phyloP scores from a whole-genome alignment of 345 rosid genomes.

The Psidium friedrichsthalianum region DNA sequence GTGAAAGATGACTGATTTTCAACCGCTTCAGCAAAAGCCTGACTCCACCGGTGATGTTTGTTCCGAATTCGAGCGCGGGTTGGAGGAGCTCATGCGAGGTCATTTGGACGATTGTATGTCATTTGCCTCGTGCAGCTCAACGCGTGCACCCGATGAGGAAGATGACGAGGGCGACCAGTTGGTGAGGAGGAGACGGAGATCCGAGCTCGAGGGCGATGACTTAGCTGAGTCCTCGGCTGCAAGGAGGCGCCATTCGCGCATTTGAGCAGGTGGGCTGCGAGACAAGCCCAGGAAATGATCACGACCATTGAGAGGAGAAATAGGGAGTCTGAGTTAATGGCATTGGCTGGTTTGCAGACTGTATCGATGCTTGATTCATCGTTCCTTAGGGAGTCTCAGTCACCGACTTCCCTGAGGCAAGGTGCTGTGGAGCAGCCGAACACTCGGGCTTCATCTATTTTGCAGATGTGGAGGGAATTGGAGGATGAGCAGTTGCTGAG shows the following conservation, averaged over 20 bases:
- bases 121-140: slow-evolving; percentile 76
- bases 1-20: slow-evolving; percentile 66
- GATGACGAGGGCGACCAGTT: slow-evolving; percentile 75
- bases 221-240: slow-evolving; percentile 94
- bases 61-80: slow-evolving; percentile 56
- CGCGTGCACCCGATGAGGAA: slow-evolving; percentile 51
- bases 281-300: slow-evolving; percentile 98
- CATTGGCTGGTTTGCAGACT: slow-evolving; percentile 87
- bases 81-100: slow-evolving; percentile 91
- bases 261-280: slow-evolving; percentile 92
- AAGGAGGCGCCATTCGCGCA: slow-evolving; percentile 71
- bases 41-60: slow-evolving; percentile 53
- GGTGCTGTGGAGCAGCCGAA: slow-evolving; percentile 72
- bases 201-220: slow-evolving; percentile 81
- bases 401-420: slow-evolving; percentile 63
- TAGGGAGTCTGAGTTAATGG: slow-evolving; percentile 94
- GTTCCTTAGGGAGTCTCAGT: slow-evolving; percentile 82
- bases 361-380: slow-evolving; percentile 97
- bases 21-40: slow-evolving; percentile 62
- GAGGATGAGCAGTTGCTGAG: slow-evolving; percentile 91
- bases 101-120: slow-evolving; percentile 83
- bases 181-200: slow-evolving; percentile 74
- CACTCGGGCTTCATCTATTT: slow-evolving; percentile 76
- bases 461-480: slow-evolving; percentile 99
- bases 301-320: slow-evolving; percentile 94